A percentile compares a stretch with the other conserved stretches of the same genome.
phyloP scores from a whole-genome alignment of 495 filamentous ascomycete species.

The Neurospora sp. region DNA sequence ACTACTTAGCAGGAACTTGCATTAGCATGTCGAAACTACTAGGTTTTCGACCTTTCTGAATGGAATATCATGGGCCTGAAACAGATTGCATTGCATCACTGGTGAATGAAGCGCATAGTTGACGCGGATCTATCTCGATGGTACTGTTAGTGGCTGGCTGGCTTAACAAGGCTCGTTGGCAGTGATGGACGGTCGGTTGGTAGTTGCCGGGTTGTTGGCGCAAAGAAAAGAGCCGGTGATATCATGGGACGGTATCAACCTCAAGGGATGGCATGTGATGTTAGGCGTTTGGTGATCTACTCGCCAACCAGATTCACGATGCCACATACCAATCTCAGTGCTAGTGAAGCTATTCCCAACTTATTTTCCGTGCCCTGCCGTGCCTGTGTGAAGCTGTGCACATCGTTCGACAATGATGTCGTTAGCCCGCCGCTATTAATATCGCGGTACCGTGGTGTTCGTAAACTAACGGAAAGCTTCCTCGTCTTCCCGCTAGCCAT shows the following conservation, averaged over 20 bases:
- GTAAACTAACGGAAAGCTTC: background rate
- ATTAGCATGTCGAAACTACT: background rate
- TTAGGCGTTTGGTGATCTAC: background rate
- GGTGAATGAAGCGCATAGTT: background rate
- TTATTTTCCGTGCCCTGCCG: background rate
- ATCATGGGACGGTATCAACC: background rate
- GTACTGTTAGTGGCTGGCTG: background rate
- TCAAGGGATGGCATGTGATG: background rate
- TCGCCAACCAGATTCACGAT: background rate
- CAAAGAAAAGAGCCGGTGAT: background rate
- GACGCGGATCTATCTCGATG: background rate
- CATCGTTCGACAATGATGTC: background rate
- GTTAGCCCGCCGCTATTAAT: background rate
- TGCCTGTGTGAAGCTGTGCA: background rate
- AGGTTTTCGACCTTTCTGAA: background rate
- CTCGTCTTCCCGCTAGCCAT: background rate
- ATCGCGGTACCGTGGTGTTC: background rate
- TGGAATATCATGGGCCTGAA: background rate
- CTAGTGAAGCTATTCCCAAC: background rate
- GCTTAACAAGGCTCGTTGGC: background rate
- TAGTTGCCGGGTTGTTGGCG: background rate
- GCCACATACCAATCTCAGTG: background rate
- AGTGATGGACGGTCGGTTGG: background rate
- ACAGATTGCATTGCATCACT: background rate
- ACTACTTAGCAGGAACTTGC: background rate